Conservation (phyloP, 306 rosid species). For the Prunus armeniaca region DNA sequence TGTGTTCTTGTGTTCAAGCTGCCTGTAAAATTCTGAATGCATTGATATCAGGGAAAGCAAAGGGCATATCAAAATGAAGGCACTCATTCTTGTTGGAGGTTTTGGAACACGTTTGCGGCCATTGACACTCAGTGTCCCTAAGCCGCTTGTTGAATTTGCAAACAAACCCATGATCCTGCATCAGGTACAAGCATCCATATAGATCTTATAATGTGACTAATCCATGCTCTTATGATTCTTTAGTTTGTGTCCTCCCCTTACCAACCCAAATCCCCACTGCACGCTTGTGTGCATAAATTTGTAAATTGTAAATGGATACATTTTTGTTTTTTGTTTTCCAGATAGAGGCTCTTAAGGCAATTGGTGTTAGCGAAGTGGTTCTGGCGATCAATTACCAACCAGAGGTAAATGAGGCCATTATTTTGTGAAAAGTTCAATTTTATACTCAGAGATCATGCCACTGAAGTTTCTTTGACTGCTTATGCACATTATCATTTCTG, state of each 20-base stretch:
- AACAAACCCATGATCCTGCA: conserved; percentile 99
- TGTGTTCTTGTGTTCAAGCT: conserved; percentile 20
- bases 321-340: conserved; percentile 32
- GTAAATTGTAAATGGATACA: not conserved
- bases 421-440: conserved; percentile 9
- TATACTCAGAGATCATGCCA: conserved; percentile 14
- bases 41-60: conserved; percentile 42
- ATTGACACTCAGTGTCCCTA: conserved; percentile 94
- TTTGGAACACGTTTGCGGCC: conserved; percentile 99
- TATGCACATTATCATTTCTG: conserved; percentile 22
- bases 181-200: conserved; percentile 53
- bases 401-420: conserved; percentile 51
- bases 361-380: conserved; percentile 93
- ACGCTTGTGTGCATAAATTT: conserved; percentile 4
- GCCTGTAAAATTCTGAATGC: conserved; percentile 5
- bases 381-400: conserved; percentile 99
- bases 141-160: conserved; percentile 99
- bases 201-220: not conserved
- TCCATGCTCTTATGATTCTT: not conserved
- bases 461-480: conserved; percentile 17
- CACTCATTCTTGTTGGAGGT: conserved; percentile 96
- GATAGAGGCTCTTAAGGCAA: conserved; percentile 97
- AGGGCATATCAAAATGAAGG: conserved; percentile 71
- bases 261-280: not conserved
- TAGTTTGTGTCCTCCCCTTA: not conserved